A percentile compares a stretch with the other conserved stretches of the same genome.
Evolutionary conservation across 2,329 filamentous ascomycete species (phyloP).

Genomic region (Orbilia javanica): DNA sequence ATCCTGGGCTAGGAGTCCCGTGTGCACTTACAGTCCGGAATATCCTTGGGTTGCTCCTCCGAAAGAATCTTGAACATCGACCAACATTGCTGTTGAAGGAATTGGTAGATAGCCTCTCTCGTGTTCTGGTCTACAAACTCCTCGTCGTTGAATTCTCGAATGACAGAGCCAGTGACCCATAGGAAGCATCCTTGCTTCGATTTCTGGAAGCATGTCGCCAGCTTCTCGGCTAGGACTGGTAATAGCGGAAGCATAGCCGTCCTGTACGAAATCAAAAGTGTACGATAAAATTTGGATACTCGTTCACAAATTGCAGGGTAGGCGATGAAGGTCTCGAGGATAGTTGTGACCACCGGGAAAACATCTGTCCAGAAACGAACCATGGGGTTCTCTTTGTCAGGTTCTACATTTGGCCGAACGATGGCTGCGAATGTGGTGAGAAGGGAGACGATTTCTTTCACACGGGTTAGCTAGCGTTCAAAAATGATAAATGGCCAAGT

Average conservation of each 20-base stretch:
- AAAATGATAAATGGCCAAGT: neutral
- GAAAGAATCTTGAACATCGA: slow-evolving; percentile 91
- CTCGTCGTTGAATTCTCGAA: slow-evolving; percentile 92
- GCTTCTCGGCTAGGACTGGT: slow-evolving; percentile 85
- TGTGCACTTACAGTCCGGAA: slow-evolving; percentile 69
- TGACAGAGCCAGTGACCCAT: slow-evolving; percentile 96
- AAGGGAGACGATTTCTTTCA: slow-evolving; percentile 84
- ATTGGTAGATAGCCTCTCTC: slow-evolving; percentile 87
- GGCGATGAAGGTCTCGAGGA: slow-evolving; percentile 86
- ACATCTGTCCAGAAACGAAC: slow-evolving; percentile 97
- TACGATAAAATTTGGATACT: slow-evolving; percentile 93
- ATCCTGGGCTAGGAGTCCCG: neutral
- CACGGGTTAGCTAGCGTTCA: slow-evolving; percentile 31
- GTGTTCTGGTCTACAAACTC: slow-evolving; percentile 86
- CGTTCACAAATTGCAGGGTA: slow-evolving; percentile 92
- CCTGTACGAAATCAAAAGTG: slow-evolving; percentile 96
- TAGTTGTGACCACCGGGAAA: slow-evolving; percentile 85
- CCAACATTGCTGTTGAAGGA: slow-evolving; percentile 93
- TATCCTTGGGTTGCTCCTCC: slow-evolving; percentile 74
- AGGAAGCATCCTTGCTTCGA: slow-evolving; percentile 96
- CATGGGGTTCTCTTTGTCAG: slow-evolving; percentile 82
- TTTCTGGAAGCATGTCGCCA: slow-evolving; percentile 84
- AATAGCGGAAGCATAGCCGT: slow-evolving; percentile 88
- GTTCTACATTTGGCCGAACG: slow-evolving; percentile 79
- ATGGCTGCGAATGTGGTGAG: slow-evolving; percentile 89